Evolutionary conservation across 192 early-diverging fungal genomes (phyloP), one percentile per base, ranked within the genome.

Genomic region (Coemansia sp.): DNA sequence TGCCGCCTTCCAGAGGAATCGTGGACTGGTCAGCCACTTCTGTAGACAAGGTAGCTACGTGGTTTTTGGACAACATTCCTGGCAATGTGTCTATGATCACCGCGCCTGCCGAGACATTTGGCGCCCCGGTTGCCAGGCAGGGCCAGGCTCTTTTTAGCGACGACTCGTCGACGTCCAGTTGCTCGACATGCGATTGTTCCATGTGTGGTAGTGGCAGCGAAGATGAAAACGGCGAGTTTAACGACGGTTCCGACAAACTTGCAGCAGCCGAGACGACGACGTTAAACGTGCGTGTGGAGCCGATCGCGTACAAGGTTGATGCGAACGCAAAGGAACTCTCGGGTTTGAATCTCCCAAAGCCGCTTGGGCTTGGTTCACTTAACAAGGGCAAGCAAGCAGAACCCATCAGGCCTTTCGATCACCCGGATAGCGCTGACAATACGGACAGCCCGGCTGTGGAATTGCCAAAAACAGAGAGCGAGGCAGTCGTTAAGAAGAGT

Each of bases 11-110:
- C 11, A 62, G 79, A 23, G 72, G 61, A 36, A 64, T 82, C 22
- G 74, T 82, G 22, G 79, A 82, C 48, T 82, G 79, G 79, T 62
- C 70, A 17, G n/a, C 70, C 0, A 62, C 74, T 38, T 68, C 62
- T 9, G 74, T 71, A 0, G 79, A 82, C 57, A 75, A 82, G 38
- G 68, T 82, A 17, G 79, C 79, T 22, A 82, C 79, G 1, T 82
- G 79, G 79, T 82, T 82, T 23, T 63, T 82, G 58, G 79, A 82
- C 56, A 82, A 76, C 62, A 82, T 82, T 43, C 79, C 79, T 1
- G 79, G 79, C 11, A 68, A 72, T 25, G 68, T 82, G 32, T 71
- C 79, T 14, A 63, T 76, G 32, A 56, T 82, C 45, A 82, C 60
- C 20, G 70, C 71, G 23, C 62, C 71, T 9, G 52, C 62, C 11